A percentile compares a stretch with the other conserved stretches of the same genome.
These are phyloP conservation scores for Leccinum uliginosum DNA, from an alignment of 768 basidiomycete species.

Conservation along the genomic window DNA sequence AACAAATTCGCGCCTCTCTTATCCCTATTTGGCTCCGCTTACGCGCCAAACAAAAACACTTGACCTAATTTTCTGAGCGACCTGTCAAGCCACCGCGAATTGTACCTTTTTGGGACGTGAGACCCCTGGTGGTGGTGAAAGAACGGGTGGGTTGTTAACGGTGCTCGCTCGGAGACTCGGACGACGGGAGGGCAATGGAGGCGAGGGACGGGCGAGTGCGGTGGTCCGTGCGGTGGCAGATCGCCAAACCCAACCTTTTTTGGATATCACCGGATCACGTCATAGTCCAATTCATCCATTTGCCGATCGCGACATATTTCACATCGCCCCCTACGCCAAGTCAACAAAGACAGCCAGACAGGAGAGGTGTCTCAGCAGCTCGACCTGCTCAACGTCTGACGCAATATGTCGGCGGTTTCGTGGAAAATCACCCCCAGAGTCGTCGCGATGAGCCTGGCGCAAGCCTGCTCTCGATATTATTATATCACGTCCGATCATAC, in stretches of 20 bases:
- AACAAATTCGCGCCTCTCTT: slow-evolving; percentile 36
- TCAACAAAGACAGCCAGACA: neutral
- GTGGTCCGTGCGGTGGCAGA: slow-evolving; percentile 32
- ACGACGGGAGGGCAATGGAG: neutral
- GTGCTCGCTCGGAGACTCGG: neutral
- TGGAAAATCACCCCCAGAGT: neutral
- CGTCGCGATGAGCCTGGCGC: neutral
- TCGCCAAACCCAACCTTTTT: slow-evolving; percentile 13
- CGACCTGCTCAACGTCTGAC: neutral
- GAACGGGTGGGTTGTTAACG: neutral
- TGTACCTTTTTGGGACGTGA: slow-evolving; percentile 3
- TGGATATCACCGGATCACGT: slow-evolving; percentile 31
- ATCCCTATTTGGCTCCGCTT: slow-evolving; percentile 41
- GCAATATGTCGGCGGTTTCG: neutral
- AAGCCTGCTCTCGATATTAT: neutral
- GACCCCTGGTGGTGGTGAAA: slow-evolving; percentile 5
- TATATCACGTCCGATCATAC: slow-evolving; percentile 1
- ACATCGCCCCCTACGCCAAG: slow-evolving; percentile 3
- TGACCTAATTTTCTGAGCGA: slow-evolving; percentile 28
- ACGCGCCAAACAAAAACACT: slow-evolving; percentile 36
- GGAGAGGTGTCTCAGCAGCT: neutral
- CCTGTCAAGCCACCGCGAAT: slow-evolving; percentile 11
- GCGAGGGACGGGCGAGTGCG: neutral
- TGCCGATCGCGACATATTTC: slow-evolving; percentile 28
- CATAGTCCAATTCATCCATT: slow-evolving; percentile 25